A percentile compares a stretch with the other conserved stretches of the same genome.
Evolutionary conservation across 495 filamentous ascomycete species (phyloP).

Genomic region (Sporormia fimetaria): DNA sequence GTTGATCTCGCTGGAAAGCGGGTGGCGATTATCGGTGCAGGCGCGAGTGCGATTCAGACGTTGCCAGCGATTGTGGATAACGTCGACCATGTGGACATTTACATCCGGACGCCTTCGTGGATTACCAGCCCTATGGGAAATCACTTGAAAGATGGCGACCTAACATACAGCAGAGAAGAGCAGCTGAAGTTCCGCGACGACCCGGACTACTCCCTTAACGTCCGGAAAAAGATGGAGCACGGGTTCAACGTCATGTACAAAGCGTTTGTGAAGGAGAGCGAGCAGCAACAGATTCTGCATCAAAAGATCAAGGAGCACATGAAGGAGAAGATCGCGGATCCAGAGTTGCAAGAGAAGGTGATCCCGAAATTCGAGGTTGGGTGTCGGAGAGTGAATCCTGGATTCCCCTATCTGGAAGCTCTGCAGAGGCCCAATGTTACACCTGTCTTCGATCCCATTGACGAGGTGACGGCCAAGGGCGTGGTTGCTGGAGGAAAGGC

Average conservation of each 20-base stretch:
- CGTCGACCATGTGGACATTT: background rate
- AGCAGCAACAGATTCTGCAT: background rate
- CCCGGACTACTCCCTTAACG: background rate
- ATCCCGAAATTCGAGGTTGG: slow-evolving; percentile 3
- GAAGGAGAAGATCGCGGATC: background rate
- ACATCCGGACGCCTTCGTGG: slow-evolving; percentile 5
- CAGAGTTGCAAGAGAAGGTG: background rate
- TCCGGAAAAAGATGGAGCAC: background rate
- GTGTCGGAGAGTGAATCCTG: slow-evolving; percentile 12
- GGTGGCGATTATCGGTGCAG: slow-evolving; percentile 8
- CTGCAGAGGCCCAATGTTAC: slow-evolving; percentile 6
- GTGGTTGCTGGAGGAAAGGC: background rate
- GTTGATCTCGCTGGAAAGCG: slow-evolving; percentile 3
- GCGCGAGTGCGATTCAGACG: slow-evolving; percentile 4
- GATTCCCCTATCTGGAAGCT: slow-evolving; percentile 7
- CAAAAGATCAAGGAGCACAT: background rate
- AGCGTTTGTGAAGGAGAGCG: background rate
- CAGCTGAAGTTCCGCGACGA: background rate
- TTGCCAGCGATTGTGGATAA: slow-evolving; percentile 1
- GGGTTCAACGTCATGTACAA: slow-evolving; percentile 2
- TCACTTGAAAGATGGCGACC: too few species aligned
- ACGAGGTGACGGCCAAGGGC: background rate
- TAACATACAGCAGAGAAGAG: background rate
- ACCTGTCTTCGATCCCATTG: background rate
- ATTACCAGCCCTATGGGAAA: background rate